These are phyloP conservation scores for Berberis thunbergii DNA, from an alignment of 164 flowering plant genomes.

Conservation along the genomic window DNA sequence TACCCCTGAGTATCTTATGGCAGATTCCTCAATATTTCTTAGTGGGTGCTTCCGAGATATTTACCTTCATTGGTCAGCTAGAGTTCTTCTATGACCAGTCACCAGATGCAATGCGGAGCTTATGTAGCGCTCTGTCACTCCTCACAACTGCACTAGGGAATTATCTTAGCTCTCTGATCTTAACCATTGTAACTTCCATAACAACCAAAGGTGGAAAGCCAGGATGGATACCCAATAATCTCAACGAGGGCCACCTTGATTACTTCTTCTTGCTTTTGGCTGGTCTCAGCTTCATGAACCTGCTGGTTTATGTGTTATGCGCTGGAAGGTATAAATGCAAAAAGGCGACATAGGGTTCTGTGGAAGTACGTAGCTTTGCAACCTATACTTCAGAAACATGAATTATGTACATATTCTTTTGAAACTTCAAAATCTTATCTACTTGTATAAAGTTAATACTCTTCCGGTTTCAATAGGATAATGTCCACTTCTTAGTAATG, in stretches of 20 bases:
- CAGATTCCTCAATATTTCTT: slow-evolving; percentile 75
- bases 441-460: not conserved
- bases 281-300: slow-evolving; percentile 48
- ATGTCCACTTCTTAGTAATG: too few species aligned
- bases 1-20: slow-evolving; percentile 61
- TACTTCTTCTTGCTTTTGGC: slow-evolving; percentile 70
- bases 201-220: slow-evolving; percentile 43
- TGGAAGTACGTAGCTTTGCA: not conserved
- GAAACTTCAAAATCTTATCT: not conserved
- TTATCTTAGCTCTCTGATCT: slow-evolving; percentile 57
- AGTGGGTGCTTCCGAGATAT: slow-evolving; percentile 60
- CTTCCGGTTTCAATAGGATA: too few species aligned
- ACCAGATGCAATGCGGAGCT: slow-evolving; percentile 74
- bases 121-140: slow-evolving; percentile 54
- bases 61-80: slow-evolving; percentile 58
- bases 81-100: slow-evolving; percentile 82
- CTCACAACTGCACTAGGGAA: slow-evolving; percentile 51
- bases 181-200: slow-evolving; percentile 42
- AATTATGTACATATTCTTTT: slow-evolving; percentile 5
- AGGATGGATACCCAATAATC: slow-evolving; percentile 69
- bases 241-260: slow-evolving; percentile 68
- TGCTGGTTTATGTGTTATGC: slow-evolving; percentile 41
- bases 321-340: slow-evolving; percentile 42
- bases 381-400: not conserved
- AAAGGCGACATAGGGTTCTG: slow-evolving; percentile 26